These are phyloP conservation scores for Colletotrichum tabaci DNA, from an alignment of 2,329 filamentous ascomycete genomes.

Conservation along the genomic window DNA sequence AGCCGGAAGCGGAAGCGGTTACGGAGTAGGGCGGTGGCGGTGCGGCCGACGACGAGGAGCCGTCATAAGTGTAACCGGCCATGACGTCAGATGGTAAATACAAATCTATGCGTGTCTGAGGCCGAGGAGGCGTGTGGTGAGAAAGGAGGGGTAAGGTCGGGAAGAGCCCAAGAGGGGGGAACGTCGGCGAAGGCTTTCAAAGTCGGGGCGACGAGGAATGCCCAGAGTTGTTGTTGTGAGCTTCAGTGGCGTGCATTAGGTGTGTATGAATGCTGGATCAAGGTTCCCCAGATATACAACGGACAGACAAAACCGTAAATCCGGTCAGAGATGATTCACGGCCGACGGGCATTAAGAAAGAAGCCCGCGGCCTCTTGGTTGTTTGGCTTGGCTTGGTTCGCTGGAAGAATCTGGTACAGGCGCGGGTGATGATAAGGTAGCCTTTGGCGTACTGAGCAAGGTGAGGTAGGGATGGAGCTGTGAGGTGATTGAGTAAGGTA, in stretches of 20 bases:
- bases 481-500: slow-evolving; percentile 6
- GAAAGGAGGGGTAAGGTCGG: slow-evolving; percentile 2
- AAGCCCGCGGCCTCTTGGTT: slow-evolving; percentile 1
- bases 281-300: background rate
- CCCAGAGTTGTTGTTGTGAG: slow-evolving; percentile 1
- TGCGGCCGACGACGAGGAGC: slow-evolving; percentile 32
- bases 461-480: slow-evolving; percentile 18
- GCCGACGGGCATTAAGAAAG: slow-evolving; percentile 1
- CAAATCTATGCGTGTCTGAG: background rate
- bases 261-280: background rate
- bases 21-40: slow-evolving; percentile 41
- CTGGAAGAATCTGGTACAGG: slow-evolving; percentile 14
- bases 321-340: background rate
- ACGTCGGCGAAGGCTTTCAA: background rate
- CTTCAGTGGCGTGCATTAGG: background rate
- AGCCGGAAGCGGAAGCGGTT: slow-evolving; percentile 33
- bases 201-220: slow-evolving; percentile 1
- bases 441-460: slow-evolving; percentile 14
- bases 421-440: slow-evolving; percentile 29
- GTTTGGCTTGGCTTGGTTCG: slow-evolving; percentile 17
- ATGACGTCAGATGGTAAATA: slow-evolving; percentile 33
- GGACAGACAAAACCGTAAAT: background rate
- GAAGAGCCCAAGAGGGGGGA: background rate
- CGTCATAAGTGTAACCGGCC: slow-evolving; percentile 26
- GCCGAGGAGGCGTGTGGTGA: background rate